These are phyloP conservation scores for Anisogramma anomala DNA, from an alignment of 2,329 filamentous ascomycete species.

Conservation along the genomic window DNA sequence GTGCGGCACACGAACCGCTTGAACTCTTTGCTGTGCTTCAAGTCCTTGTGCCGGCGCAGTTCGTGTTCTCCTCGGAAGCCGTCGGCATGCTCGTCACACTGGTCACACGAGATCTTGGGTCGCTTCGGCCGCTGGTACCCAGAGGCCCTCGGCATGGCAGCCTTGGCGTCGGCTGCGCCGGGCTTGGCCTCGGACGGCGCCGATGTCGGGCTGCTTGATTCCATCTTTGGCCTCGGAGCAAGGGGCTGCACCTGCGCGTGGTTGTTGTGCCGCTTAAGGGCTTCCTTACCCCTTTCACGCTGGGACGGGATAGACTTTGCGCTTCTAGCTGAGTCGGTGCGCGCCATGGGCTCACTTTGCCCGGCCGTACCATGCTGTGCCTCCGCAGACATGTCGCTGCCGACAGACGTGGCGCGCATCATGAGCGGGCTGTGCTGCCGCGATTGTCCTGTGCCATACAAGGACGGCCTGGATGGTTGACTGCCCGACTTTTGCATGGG, in stretches of 20 bases:
- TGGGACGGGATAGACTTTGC: slow-evolving; percentile 34
- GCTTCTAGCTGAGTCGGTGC: slow-evolving; percentile 39
- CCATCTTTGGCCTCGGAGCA: slow-evolving; percentile 33
- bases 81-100: slow-evolving; percentile 60
- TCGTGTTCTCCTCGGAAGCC: slow-evolving; percentile 85
- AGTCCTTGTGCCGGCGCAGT: slow-evolving; percentile 53
- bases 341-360: slow-evolving; percentile 23
- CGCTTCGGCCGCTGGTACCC: slow-evolving; percentile 52
- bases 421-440: slow-evolving; percentile 1
- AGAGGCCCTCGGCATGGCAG: slow-evolving; percentile 28
- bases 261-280: slow-evolving; percentile 34
- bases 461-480: background rate
- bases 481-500: slow-evolving; percentile 6
- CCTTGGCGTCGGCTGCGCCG: slow-evolving; percentile 29
- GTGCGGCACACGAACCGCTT: slow-evolving; percentile 50
- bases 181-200: slow-evolving; percentile 19
- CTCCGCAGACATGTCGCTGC: slow-evolving; percentile 27
- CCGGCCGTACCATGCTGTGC: slow-evolving; percentile 33
- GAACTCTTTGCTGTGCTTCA: slow-evolving; percentile 48
- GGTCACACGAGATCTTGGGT: slow-evolving; percentile 57
- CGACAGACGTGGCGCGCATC: slow-evolving; percentile 5
- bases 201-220: slow-evolving; percentile 18
- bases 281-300: slow-evolving; percentile 36
- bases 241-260: slow-evolving; percentile 22
- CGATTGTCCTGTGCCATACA: background rate